Evolutionary conservation across 331 rosid species (phyloP).

Genomic region (Quercus lobata): DNA sequence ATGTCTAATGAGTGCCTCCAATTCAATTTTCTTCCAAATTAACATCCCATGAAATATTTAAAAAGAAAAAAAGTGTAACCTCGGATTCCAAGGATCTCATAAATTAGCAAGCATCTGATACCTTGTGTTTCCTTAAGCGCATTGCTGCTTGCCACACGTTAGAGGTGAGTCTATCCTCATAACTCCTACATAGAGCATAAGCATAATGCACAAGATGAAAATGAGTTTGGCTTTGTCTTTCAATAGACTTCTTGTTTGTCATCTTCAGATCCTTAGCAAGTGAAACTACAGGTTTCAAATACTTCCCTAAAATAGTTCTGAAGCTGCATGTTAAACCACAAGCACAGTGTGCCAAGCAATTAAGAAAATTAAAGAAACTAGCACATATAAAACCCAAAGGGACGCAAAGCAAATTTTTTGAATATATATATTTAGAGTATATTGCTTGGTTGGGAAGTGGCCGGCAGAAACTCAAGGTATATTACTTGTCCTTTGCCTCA

Average conservation of each 20-base stretch:
- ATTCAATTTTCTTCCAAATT: constrained; percentile 57
- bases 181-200: constrained; percentile 80
- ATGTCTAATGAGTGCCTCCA: constrained; percentile 75
- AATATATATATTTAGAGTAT: constrained; percentile 7
- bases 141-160: constrained; percentile 93
- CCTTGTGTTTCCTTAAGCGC: constrained; percentile 88
- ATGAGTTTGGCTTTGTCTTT: constrained; percentile 62
- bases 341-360: background rate
- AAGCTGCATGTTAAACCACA: constrained; percentile 52
- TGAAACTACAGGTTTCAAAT: constrained; percentile 84
- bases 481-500: background rate
- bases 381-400: constrained; percentile 8
- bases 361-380: constrained; percentile 3
- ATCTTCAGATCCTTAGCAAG: constrained; percentile 58
- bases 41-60: constrained; percentile 11
- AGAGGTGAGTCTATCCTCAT: constrained; percentile 81
- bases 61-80: background rate
- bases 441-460: too few relatives aligned
- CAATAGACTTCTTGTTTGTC: constrained; percentile 44
- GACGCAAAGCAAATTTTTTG: background rate
- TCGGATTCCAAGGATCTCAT: background rate
- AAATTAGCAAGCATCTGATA: constrained; percentile 16
- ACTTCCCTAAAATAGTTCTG: constrained; percentile 87
- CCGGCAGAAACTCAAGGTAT: too few relatives aligned
- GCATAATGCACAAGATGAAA: constrained; percentile 95